Conservation (phyloP, 768 basidiomycete genomes). For the Imleria badia region DNA sequence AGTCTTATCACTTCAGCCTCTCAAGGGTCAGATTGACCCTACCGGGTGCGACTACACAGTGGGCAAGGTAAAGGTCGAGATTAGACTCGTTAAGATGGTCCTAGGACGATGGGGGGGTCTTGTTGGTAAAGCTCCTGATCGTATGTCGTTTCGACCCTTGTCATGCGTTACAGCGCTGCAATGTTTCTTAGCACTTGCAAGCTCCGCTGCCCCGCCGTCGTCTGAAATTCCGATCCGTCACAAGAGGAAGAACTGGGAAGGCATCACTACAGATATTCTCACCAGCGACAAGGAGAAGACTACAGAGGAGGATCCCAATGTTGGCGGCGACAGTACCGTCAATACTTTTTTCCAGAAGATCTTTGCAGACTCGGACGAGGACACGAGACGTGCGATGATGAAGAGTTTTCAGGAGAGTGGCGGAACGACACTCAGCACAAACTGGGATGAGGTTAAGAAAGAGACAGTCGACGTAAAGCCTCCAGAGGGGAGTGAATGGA, state of each 20-base stretch:
- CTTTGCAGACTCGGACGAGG: slow-evolving; percentile 86
- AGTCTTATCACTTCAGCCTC: slow-evolving; percentile 68
- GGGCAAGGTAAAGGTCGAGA: slow-evolving; percentile 86
- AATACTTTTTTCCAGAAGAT: slow-evolving; percentile 92
- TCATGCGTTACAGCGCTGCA: not conserved
- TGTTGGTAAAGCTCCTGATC: slow-evolving; percentile 72
- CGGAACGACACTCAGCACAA: slow-evolving; percentile 93
- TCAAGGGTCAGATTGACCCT: slow-evolving; percentile 79
- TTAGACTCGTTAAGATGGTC: slow-evolving; percentile 68
- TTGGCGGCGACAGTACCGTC: slow-evolving; percentile 82
- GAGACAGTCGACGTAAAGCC: slow-evolving; percentile 73
- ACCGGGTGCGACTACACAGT: slow-evolving; percentile 62
- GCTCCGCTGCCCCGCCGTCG: slow-evolving; percentile 34
- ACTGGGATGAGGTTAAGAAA: slow-evolving; percentile 89
- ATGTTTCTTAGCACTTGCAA: slow-evolving; percentile 14
- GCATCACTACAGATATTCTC: slow-evolving; percentile 68
- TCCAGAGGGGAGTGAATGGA: slow-evolving; percentile 82
- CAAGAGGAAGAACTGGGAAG: slow-evolving; percentile 86
- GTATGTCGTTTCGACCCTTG: slow-evolving; percentile 41
- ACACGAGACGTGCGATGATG: slow-evolving; percentile 94
- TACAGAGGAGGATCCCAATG: slow-evolving; percentile 80
- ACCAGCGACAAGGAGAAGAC: slow-evolving; percentile 66
- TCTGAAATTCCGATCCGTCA: slow-evolving; percentile 35
- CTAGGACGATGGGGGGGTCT: slow-evolving; percentile 74
- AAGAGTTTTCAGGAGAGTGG: slow-evolving; percentile 96